A percentile compares a stretch with the other conserved stretches of the same genome.
phyloP scores from a whole-genome alignment of 148 eudicot species.

The Camellia sinensis region DNA sequence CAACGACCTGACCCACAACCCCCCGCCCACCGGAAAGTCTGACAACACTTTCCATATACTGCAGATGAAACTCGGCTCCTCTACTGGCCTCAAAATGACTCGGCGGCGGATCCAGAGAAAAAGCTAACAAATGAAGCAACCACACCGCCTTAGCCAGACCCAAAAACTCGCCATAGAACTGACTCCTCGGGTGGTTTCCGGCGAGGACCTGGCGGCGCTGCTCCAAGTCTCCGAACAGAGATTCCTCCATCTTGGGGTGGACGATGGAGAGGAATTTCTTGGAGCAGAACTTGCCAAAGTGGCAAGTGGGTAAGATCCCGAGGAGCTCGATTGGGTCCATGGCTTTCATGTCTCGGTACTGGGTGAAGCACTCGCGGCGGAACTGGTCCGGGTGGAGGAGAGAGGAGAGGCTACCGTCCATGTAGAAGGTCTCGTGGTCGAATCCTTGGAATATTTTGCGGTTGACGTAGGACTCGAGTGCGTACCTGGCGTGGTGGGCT shows the following conservation, averaged over 20 bases:
- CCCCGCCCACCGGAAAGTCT: slow-evolving; percentile 51
- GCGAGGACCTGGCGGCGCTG: slow-evolving; percentile 69
- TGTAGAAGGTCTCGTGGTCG: slow-evolving; percentile 97
- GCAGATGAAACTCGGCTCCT: slow-evolving; percentile 76
- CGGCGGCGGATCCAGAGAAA: slow-evolving; percentile 83
- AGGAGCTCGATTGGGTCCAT: slow-evolving; percentile 95
- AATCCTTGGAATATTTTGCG: slow-evolving; percentile 88
- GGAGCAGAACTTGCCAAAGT: slow-evolving; percentile 76
- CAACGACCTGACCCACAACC: slow-evolving; percentile 57
- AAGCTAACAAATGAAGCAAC: slow-evolving; percentile 92
- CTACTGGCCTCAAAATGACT: slow-evolving; percentile 87
- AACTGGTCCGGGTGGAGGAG: slow-evolving; percentile 80
- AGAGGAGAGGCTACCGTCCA: slow-evolving; percentile 91
- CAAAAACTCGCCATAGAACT: slow-evolving; percentile 72
- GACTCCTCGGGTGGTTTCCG: slow-evolving; percentile 80
- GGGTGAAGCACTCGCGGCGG: slow-evolving; percentile 77
- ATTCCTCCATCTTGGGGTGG: slow-evolving; percentile 96
- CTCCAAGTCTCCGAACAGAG: slow-evolving; percentile 80
- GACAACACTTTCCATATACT: slow-evolving; percentile 86
- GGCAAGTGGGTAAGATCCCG: slow-evolving; percentile 75
- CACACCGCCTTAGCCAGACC: slow-evolving; percentile 83
- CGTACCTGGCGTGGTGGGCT: slow-evolving; percentile 68
- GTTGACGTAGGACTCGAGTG: slow-evolving; percentile 79
- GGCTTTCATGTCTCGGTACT: slow-evolving; percentile 82
- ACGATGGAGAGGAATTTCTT: slow-evolving; percentile 81